These are phyloP conservation scores for Linum lewisii DNA, from an alignment of 345 rosid genomes.

Conservation along the genomic window DNA sequence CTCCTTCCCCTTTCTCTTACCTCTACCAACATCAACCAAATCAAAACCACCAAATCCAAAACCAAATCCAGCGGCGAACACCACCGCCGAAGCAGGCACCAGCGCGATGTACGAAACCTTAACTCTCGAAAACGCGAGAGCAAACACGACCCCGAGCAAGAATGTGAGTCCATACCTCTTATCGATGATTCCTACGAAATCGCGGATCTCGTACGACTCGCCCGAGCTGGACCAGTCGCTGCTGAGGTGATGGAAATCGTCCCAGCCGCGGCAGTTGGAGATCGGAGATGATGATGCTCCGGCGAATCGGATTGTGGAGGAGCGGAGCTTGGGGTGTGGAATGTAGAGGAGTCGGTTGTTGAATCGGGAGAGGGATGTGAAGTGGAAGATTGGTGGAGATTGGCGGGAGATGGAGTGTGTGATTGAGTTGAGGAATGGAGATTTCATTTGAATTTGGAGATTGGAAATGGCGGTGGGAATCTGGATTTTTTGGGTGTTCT, in stretches of 20 bases:
- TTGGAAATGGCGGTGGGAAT: not conserved
- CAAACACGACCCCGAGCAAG: conserved; percentile 38
- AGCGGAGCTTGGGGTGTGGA: conserved; percentile 12
- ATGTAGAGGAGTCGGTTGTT: conserved; percentile 7
- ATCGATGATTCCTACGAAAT: conserved; percentile 44
- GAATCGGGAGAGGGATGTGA: conserved; percentile 19
- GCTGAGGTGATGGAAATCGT: conserved; percentile 20
- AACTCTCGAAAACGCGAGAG: conserved; percentile 45
- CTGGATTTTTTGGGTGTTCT: too few relatives aligned
- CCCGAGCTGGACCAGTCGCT: conserved; percentile 24
- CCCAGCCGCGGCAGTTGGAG: conserved; percentile 44
- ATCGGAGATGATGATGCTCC: conserved; percentile 11
- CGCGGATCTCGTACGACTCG: conserved; percentile 34
- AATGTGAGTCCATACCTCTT: conserved; percentile 36
- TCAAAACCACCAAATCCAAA: conserved; percentile 35
- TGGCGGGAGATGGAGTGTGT: conserved; percentile 3
- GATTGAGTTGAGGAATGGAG: not conserved
- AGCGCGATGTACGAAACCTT: conserved; percentile 39
- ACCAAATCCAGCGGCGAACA: conserved; percentile 48
- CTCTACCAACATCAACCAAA: conserved; percentile 17
- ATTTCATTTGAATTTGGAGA: not conserved
- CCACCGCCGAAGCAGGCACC: conserved; percentile 48
- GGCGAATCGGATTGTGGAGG: not conserved
- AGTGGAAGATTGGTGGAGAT: conserved; percentile 19
- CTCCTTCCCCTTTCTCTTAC: conserved; percentile 31